Evolutionary conservation across 164 flowering plant species (phyloP), one percentile per base, ranked within the genome.

Genomic region (Vitis rupestris): DNA sequence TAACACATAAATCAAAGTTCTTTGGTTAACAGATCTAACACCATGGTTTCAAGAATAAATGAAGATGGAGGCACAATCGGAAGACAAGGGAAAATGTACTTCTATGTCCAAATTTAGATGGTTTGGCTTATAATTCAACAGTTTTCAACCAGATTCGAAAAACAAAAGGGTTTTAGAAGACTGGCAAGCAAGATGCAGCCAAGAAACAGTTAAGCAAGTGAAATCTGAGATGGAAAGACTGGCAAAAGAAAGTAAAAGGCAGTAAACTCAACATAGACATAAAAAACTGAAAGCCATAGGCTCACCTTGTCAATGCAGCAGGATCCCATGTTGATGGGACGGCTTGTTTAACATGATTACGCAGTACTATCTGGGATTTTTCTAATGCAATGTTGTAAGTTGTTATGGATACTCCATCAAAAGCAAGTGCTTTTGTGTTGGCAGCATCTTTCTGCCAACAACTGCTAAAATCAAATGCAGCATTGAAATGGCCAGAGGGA

Each of bases 281-380:
- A 9, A 8, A 66, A 10, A 3, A 11, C 14, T 51, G 19, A 30
- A 11, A 19, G 48, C 59, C 27, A 66, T 16, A 10, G 60, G n/a
- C 14, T 59, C 16, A 74, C 81, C 78, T 72, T 30, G 81, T 70
- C 52, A 78, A 53, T 12, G 81, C 71, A 60, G 80, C 70, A 57
- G 82, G 82, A 70, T 79, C 82, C 82, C 82, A 79, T 15, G 77
- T 29, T 3, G 77, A 73, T 17, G 82, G 82, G 31, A 79, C 77
- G 23, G 74, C 77, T 64, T 76, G 53, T 68, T 79, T 79, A 37
- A 79, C 80, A 64, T 67, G 77, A 64, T 76, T 72, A 63, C 57
- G 54, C 55, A 79, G 61, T 10, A 68, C 50, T 15, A 73, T 12
- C 65, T 76, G 79, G 9, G 82, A 72, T 62, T 76, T 79, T 47